Evolutionary conservation across 305 asterid species (phyloP), one percentile per base, ranked within the genome.

Genomic region (Solanum hybrid): DNA sequence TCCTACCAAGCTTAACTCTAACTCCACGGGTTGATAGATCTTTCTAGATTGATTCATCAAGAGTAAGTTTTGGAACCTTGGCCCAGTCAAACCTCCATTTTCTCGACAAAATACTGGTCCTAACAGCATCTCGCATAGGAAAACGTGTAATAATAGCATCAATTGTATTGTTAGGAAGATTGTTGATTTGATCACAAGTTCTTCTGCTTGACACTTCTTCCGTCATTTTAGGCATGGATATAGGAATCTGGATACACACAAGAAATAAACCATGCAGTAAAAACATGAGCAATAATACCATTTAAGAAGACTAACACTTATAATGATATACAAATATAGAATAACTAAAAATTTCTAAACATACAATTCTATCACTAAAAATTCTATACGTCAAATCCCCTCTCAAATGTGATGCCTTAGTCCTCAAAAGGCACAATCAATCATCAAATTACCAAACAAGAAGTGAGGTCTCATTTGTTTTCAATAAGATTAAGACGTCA

Each of bases 31-130:
- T 76, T 31, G 80, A 76, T 29, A 76, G 32, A 32, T 29, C 32
- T 29, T 76, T 20, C 80, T n/a, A 76, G 80, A 29, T 37, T 31
- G 37, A 41, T 41, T 76, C 37, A 76, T 76, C 80, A 31, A 76
- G 80, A 12, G 80, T 75, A 14, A 76, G n/a, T 84, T 89, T n/a
- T 13, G 75, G 36, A 57, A 78, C 9, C 26, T 11, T 61, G 12
- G 20, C 12, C 88, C 79, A 90, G 20, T 37, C 70, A 68, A 79
- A 87, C 51, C 88, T 39, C 90, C 90, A 87, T 37, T 87, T 65
- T 14, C 80, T 88, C 6, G 91, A 90, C 36, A 90, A 80, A 26
- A 79, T 38, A 15, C 61, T 45, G 7, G 61, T 45, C 61, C 61
- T 45, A 45, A 45, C 7, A 45, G 20, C 20, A 45, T 45, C 89